Conservation (phyloP, 176 grass and related monocot genomes). For the Metroxylon sagu region DNA sequence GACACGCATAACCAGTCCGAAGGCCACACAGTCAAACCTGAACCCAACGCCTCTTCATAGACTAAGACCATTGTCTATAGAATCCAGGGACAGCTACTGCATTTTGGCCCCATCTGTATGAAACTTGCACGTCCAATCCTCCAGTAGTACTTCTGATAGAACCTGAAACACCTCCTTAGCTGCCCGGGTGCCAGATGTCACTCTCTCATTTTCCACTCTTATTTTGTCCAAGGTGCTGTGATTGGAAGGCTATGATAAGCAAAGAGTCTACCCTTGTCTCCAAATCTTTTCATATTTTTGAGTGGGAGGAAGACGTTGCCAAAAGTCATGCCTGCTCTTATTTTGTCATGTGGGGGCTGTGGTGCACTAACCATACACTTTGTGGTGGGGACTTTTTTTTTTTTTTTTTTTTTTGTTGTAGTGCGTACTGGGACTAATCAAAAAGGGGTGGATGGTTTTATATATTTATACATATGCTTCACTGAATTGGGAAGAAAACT, state of each 20-base stretch:
- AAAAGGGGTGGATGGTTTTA: slow-evolving; percentile 46
- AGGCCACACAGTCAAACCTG: slow-evolving; percentile 63
- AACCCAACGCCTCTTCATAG: slow-evolving; percentile 88
- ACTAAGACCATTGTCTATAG: slow-evolving; percentile 7
- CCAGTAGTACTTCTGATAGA: slow-evolving; percentile 54
- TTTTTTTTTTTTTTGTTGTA: slow-evolving; percentile 27
- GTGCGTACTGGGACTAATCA: slow-evolving; percentile 67
- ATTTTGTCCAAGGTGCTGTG: slow-evolving; percentile 66
- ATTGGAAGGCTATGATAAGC: slow-evolving; percentile 51
- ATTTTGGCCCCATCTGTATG: slow-evolving; percentile 31
- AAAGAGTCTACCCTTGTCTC: slow-evolving; percentile 52
- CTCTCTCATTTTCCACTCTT: slow-evolving; percentile 25
- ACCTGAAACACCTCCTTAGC: slow-evolving; percentile 49
- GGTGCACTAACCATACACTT: slow-evolving; percentile 79
- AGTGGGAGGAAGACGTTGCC: slow-evolving; percentile 39
- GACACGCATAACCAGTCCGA: slow-evolving; percentile 74
- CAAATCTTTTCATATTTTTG: slow-evolving; percentile 32
- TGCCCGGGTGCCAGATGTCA: slow-evolving; percentile 59
- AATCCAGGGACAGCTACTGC: slow-evolving; percentile 22
- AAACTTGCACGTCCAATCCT: slow-evolving; percentile 20
- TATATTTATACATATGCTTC: slow-evolving; percentile 58
- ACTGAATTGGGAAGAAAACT: slow-evolving; percentile 46
- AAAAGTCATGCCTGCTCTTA: slow-evolving; percentile 33
- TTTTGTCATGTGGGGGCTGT: slow-evolving; percentile 55
- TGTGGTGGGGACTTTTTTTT: slow-evolving; percentile 48